Evolutionary conservation across 805 yeast genomes (phyloP).

Genomic region (Starmerella bombicola): DNA sequence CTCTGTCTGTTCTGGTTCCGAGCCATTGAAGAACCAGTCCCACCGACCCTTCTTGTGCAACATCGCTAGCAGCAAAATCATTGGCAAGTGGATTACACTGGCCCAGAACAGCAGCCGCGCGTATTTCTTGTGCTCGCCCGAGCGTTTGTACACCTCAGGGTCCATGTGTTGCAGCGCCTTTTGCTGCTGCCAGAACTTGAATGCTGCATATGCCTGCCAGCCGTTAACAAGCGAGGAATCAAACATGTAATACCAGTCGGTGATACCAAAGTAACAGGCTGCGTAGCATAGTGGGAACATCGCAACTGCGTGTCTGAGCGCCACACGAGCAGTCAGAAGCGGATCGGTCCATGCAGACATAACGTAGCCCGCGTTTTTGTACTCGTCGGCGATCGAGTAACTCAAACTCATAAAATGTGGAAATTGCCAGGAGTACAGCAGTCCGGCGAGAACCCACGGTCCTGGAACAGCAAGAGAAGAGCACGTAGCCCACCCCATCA

Average conservation of each 20-base stretch:
- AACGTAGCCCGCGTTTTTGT: slow-evolving; percentile 87
- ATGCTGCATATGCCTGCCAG: slow-evolving; percentile 74
- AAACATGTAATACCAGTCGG: slow-evolving; percentile 67
- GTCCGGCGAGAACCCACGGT: slow-evolving; percentile 85
- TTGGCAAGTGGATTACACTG: slow-evolving; percentile 88
- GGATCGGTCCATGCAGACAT: slow-evolving; percentile 96
- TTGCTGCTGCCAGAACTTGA: slow-evolving; percentile 78
- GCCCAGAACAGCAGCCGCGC: slow-evolving; percentile 90
- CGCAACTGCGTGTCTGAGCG: slow-evolving; percentile 73
- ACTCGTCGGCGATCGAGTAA: slow-evolving; percentile 77
- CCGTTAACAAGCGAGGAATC: slow-evolving; percentile 75
- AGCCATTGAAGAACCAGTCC: slow-evolving; percentile 44
- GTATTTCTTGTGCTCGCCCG: slow-evolving; percentile 38
- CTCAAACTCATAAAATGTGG: slow-evolving; percentile 93
- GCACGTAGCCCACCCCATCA: slow-evolving; percentile 98
- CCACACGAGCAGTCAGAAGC: slow-evolving; percentile 80
- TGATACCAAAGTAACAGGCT: slow-evolving; percentile 59
- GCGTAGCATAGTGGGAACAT: slow-evolving; percentile 93
- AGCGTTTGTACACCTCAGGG: slow-evolving; percentile 9
- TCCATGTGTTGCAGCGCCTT: slow-evolving; percentile 29
- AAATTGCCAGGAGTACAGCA: slow-evolving; percentile 94
- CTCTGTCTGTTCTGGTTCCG: slow-evolving; percentile 2
- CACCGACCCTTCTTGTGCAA: slow-evolving; percentile 90
- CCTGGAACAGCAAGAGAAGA: slow-evolving; percentile 59
- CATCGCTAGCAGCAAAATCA: slow-evolving; percentile 80